Base-by-base conservation (phyloP, 1,284 basidiomycete species). In the Leccinum variabile region DNA sequence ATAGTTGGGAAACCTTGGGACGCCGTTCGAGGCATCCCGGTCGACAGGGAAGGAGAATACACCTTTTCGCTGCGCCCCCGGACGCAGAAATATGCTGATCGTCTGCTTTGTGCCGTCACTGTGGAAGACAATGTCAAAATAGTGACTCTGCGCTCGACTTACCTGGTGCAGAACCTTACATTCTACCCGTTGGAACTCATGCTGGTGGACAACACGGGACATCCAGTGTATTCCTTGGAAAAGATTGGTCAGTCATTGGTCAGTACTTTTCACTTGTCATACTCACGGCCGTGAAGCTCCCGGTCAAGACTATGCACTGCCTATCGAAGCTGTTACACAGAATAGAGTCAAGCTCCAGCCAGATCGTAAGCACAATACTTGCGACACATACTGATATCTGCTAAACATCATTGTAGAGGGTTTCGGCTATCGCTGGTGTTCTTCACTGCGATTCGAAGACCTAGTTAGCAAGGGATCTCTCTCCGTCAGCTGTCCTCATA, bases 91-190 rank as follows among this genome's bases (percentile, higher is more conserved):
- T 88, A 92, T 62, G 84, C 87, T 3, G 89, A 94, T 73, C 91
- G 95, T 46, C 76, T 99, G 50, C 83, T 97, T 25, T 97, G 94
- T 75, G 96, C 98, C 68, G 89, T 99, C 66, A 90, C 87, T 67
- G 88, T 99, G 33, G 85, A 93, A 71, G 89, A 97, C 74, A 98
- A 96, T 71, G 91, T 97, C 75, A 99, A 99, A 80, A 79, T 97
- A 64, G 93, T 99, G 66, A 98, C 95, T 1, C 85, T 99, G 69
- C 85, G 96, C 46, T 99, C 97, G 0, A 95, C 94, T 0, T 96
- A 97, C 76, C 89, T 92, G 70, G 83, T 99, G 59, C 91, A 96
- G 76, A 99, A 99, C 76, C 80, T 89, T 65, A 97, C 97, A 0
- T 82, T 97, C 61, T 93, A 99, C 69, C 95, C 97, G 1, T 79